Evolutionary conservation across 495 filamentous ascomycete species (phyloP).

Genomic region (Oidiodendron maius): DNA sequence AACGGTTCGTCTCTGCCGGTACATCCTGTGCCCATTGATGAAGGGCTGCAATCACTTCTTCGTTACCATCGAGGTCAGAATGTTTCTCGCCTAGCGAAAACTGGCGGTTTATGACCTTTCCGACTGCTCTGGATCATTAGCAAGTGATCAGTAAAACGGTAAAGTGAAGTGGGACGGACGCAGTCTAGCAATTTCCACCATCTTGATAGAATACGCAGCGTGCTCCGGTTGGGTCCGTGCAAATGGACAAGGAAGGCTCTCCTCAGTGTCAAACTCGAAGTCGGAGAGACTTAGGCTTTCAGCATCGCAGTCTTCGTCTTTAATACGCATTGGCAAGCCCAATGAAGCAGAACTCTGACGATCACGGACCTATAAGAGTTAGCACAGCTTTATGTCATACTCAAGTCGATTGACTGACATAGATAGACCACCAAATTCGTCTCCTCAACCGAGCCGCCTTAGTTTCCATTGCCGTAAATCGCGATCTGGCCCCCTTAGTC

Average conservation of each 20-base stretch:
- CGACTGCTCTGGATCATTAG: no score
- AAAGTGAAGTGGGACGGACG: constrained; percentile 32
- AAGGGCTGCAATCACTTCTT: no score
- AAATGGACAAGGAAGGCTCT: no score
- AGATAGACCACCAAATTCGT: constrained; percentile 44
- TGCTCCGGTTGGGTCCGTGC: constrained; percentile 25
- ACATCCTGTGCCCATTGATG: no score
- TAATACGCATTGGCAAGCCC: constrained; percentile 51
- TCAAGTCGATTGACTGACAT: no score
- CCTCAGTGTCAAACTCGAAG: constrained; percentile 26
- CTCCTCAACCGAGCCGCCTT: constrained; percentile 6
- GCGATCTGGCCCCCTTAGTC: constrained; percentile 30
- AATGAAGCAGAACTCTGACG: constrained; percentile 53
- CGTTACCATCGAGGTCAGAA: no score
- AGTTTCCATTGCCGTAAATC: constrained; percentile 25
- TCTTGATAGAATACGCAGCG: constrained; percentile 35
- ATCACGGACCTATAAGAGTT: constrained; percentile 42
- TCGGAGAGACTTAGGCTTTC: constrained; percentile 32
- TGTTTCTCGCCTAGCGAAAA: no score
- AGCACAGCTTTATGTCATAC: not conserved
- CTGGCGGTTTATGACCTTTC: no score
- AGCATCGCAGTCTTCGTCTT: constrained; percentile 42
- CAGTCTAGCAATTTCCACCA: constrained; percentile 33
- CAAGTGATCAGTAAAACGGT: no score
- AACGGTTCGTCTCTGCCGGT: no score